A percentile compares a stretch with the other conserved stretches of the same genome.
Evolutionary conservation across 2,329 filamentous ascomycete species (phyloP).

Genomic region (Colletotrichum somersetense): DNA sequence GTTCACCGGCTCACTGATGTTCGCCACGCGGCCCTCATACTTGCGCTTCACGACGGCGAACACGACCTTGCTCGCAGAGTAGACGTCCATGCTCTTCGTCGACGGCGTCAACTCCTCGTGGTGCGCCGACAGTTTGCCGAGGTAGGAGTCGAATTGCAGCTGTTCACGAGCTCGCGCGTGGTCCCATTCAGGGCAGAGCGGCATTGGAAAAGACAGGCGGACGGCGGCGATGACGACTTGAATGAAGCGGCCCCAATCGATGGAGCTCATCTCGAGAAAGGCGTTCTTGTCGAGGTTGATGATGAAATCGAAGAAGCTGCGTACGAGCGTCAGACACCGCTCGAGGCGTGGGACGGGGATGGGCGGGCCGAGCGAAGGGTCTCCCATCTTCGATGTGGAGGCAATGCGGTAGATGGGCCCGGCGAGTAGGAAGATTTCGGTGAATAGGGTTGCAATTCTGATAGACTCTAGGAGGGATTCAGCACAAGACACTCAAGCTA

Average conservation of each 20-base stretch:
- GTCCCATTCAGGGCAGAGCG: slow-evolving; percentile 51
- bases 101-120: slow-evolving; percentile 44
- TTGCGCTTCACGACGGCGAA: slow-evolving; percentile 60
- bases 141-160: slow-evolving; percentile 56
- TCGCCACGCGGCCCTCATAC: slow-evolving; percentile 57
- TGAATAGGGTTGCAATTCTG: slow-evolving; percentile 45
- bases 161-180: slow-evolving; percentile 54
- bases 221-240: slow-evolving; percentile 57
- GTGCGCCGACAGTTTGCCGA: slow-evolving; percentile 52
- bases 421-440: slow-evolving; percentile 56
- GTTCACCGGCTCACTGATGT: slow-evolving; percentile 46
- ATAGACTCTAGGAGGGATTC: slow-evolving; percentile 5
- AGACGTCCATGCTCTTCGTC: slow-evolving; percentile 54
- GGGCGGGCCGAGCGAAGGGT: slow-evolving; percentile 37
- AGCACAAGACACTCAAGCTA: slow-evolving; percentile 45
- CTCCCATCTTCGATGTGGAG: slow-evolving; percentile 26
- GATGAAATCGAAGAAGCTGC: slow-evolving; percentile 51
- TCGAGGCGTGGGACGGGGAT: slow-evolving; percentile 44
- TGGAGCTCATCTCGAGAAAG: slow-evolving; percentile 54
- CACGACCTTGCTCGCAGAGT: slow-evolving; percentile 61
- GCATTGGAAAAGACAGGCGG: slow-evolving; percentile 61
- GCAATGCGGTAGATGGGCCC: slow-evolving; percentile 48
- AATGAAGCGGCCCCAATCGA: slow-evolving; percentile 61
- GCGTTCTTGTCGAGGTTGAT: slow-evolving; percentile 47
- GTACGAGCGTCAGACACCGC: slow-evolving; percentile 46